A percentile compares a stretch with the other conserved stretches of the same genome.
phyloP scores from a whole-genome alignment of 108 stramenopile genomes.

The Schizochytrium sp. region DNA sequence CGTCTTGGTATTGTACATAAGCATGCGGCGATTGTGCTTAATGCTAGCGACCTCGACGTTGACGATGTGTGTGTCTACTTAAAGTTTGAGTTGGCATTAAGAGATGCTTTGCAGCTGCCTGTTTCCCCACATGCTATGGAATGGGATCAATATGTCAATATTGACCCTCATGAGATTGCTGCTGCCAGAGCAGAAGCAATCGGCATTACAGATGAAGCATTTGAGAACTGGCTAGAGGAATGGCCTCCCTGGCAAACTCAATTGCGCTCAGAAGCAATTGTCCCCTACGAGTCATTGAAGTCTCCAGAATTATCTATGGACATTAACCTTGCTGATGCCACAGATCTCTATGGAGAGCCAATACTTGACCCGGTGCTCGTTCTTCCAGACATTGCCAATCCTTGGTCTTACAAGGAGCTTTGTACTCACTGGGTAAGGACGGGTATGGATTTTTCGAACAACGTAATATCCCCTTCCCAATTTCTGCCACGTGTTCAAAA shows the following conservation, averaged over 20 bases:
- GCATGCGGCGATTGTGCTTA: background rate
- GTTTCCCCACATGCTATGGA: constrained; percentile 26
- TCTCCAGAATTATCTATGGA: background rate
- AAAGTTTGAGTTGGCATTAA: constrained; percentile 26
- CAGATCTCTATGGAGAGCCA: constrained; percentile 14
- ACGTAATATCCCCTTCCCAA: background rate
- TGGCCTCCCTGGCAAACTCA: constrained; percentile 39
- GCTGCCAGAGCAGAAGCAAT: constrained; percentile 10
- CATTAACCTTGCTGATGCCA: background rate
- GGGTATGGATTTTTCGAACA: constrained; percentile 34
- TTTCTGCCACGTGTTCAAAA: background rate
- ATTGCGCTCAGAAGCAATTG: constrained; percentile 6
- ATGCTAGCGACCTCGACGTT: background rate
- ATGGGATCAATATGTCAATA: background rate
- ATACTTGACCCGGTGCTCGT: constrained; percentile 31
- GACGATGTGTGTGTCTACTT: constrained; percentile 55
- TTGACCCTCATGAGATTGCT: constrained; percentile 2
- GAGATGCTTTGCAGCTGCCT: background rate
- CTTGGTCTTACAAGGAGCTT: constrained; percentile 16
- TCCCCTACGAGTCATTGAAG: background rate
- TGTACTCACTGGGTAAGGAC: constrained; percentile 10
- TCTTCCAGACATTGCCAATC: background rate
- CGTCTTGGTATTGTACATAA: constrained; percentile 46
- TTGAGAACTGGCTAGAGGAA: background rate
- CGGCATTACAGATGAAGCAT: background rate